phyloP scores from a whole-genome alignment of 2,329 filamentous ascomycete species.

The Lasiodiplodia sp. region DNA sequence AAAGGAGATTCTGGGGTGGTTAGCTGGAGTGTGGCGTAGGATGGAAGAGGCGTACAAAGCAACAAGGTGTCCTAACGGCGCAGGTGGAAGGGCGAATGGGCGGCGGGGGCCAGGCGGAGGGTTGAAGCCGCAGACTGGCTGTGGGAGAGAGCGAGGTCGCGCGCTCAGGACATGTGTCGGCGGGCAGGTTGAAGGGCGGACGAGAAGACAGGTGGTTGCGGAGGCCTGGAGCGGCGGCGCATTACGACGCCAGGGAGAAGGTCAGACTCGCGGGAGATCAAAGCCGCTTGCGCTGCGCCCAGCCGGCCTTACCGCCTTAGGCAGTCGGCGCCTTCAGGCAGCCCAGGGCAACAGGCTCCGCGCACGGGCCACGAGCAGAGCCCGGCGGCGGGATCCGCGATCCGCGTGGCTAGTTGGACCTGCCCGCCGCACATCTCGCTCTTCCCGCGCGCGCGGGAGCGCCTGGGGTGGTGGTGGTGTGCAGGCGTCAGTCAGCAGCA shows the following conservation, averaged over 20 bases:
- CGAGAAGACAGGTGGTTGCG: constrained; percentile 22
- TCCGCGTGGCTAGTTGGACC: constrained; percentile 19
- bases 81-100: background rate
- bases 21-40: constrained; percentile 9
- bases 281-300: constrained; percentile 12
- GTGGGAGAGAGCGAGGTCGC: background rate
- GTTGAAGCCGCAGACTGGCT: constrained; percentile 13
- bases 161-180: constrained; percentile 14
- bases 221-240: constrained; percentile 14
- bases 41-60: constrained; percentile 14
- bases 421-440: background rate
- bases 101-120: constrained; percentile 1
- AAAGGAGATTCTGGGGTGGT: constrained; percentile 15
- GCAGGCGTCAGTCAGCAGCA: constrained; percentile 11
- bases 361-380: background rate
- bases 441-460: constrained; percentile 10
- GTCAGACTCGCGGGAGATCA: constrained; percentile 15
- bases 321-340: constrained; percentile 7
- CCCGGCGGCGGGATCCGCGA: background rate
- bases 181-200: background rate
- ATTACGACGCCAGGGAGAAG: constrained; percentile 20
- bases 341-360: background rate
- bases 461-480: constrained; percentile 15
- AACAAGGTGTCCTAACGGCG: constrained; percentile 5
- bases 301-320: constrained; percentile 19